Conservation (phyloP, 164 flowering plant species). For the Sextonia rubra region DNA sequence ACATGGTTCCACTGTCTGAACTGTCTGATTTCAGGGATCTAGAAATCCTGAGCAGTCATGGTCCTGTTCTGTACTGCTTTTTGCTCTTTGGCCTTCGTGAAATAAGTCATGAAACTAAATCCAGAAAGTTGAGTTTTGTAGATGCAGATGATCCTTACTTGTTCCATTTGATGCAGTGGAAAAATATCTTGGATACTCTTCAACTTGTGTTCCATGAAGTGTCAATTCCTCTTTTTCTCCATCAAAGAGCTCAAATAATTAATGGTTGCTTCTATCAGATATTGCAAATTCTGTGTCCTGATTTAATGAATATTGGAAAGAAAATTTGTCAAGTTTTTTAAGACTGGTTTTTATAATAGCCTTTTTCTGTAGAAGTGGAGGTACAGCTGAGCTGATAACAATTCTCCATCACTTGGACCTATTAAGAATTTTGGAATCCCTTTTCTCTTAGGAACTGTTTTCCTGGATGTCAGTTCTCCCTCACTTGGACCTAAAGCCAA, state of each 20-base stretch:
- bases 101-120: neutral
- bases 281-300: neutral
- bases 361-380: conserved; percentile 53
- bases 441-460: neutral
- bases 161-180: neutral
- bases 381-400: no score
- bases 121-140: neutral
- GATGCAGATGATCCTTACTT: neutral
- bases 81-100: neutral
- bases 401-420: no score
- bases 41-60: neutral
- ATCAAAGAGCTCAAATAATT: neutral
- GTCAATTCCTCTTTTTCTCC: neutral
- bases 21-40: neutral
- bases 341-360: neutral
- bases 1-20: neutral
- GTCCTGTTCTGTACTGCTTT: neutral
- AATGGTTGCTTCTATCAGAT: neutral
- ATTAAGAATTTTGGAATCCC: no score
- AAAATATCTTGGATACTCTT: neutral
- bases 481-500: neutral
- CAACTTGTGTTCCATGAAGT: neutral
- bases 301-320: neutral
- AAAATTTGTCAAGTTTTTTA: neutral
- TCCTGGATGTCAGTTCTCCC: neutral